These are phyloP conservation scores for Cryptosporidium canis DNA, from an alignment of 169 alveolate species.

Conservation along the genomic window DNA sequence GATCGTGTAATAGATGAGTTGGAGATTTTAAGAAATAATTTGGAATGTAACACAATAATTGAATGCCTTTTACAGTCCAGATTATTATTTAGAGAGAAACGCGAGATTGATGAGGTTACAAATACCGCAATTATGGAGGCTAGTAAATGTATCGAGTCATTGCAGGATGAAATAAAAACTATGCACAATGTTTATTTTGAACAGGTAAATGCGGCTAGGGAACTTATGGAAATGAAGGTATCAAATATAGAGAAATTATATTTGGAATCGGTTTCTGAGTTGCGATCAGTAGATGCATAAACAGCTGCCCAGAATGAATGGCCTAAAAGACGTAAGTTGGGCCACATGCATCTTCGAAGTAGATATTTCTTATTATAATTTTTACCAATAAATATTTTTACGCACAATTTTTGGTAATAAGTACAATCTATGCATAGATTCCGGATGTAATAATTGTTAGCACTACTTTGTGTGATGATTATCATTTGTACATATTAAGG, in stretches of 20 bases:
- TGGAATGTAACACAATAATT: not conserved
- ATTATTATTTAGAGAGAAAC: not conserved
- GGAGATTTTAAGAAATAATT: not conserved
- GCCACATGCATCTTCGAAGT: no score
- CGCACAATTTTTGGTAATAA: no score
- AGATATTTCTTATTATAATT: no score
- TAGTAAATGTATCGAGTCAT: constrained; percentile 48
- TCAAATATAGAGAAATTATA: constrained; percentile 36
- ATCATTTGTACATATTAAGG: no score
- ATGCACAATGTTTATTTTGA: constrained; percentile 35
- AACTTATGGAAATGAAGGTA: constrained; percentile 50
- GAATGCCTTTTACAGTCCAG: constrained; percentile 3
- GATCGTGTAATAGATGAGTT: not conserved
- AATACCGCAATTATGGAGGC: constrained; percentile 49
- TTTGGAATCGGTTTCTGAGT: not conserved
- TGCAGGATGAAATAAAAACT: constrained; percentile 32
- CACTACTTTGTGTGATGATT: no score
- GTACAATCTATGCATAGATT: no score
- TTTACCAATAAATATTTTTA: no score
- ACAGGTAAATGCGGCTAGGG: constrained; percentile 53
- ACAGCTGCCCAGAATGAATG: no score
- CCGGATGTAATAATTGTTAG: no score
- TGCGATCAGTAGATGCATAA: not conserved
- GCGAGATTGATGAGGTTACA: constrained; percentile 52
- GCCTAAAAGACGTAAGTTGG: no score